phyloP scores from a whole-genome alignment of 2,329 filamentous ascomycete genomes.

The Trichophyton benhamiae region DNA sequence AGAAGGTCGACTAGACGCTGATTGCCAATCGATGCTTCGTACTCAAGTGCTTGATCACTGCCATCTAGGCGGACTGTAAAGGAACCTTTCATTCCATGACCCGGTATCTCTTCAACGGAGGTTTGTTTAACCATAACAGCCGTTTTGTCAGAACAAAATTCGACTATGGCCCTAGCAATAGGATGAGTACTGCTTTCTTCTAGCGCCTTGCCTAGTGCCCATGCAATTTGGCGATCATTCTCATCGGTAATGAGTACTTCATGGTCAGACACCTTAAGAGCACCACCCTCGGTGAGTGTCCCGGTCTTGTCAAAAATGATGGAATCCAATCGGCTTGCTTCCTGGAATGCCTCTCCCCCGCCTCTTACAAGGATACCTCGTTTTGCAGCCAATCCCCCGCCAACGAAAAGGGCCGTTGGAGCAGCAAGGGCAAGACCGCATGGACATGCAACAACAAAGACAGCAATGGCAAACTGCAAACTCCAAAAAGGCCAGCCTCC shows the following conservation, averaged over 20 bases:
- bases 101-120: constrained; percentile 43
- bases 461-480: constrained; percentile 60
- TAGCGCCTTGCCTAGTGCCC: constrained; percentile 38
- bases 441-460: constrained; percentile 77
- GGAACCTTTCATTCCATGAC: constrained; percentile 44
- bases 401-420: constrained; percentile 76
- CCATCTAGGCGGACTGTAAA: constrained; percentile 24
- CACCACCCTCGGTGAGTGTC: constrained; percentile 59
- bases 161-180: constrained; percentile 43
- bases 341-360: constrained; percentile 74
- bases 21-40: constrained; percentile 46
- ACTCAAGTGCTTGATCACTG: constrained; percentile 18
- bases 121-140: constrained; percentile 20
- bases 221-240: constrained; percentile 28
- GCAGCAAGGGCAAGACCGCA: constrained; percentile 76
- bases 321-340: constrained; percentile 63
- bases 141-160: constrained; percentile 33
- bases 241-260: constrained; percentile 28
- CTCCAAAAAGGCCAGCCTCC: constrained; percentile 42
- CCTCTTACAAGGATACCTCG: constrained; percentile 72
- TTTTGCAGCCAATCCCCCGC: constrained; percentile 65
- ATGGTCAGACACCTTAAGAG: constrained; percentile 44
- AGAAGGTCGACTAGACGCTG: constrained; percentile 37
- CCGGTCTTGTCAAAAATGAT: constrained; percentile 86
- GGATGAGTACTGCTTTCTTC: constrained; percentile 50